phyloP scores from a whole-genome alignment of 164 flowering plant species.

The Warburgia ugandensis region DNA sequence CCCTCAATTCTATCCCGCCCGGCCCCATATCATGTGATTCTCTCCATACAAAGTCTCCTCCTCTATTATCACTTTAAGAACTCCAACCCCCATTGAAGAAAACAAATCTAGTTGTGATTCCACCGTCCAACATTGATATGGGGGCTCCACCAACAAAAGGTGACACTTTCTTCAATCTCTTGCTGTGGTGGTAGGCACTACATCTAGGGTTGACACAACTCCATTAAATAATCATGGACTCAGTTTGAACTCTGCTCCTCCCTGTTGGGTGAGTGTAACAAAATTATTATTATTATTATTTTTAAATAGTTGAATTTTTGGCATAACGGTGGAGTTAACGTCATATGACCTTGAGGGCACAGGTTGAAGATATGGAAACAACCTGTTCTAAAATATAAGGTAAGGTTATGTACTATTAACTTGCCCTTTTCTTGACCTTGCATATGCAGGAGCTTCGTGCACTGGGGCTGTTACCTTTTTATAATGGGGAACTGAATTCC shows the following conservation, averaged over 20 bases:
- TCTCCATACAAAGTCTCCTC: not conserved
- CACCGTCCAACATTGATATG: constrained; percentile 6
- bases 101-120: constrained; percentile 3
- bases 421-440: too few relatives aligned
- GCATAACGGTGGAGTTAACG: too few relatives aligned
- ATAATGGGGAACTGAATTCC: too few relatives aligned
- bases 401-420: too few relatives aligned
- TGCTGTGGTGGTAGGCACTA: not conserved
- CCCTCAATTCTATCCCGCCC: not conserved
- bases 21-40: not conserved
- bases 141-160: not conserved
- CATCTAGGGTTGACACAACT: too few relatives aligned
- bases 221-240: too few relatives aligned
- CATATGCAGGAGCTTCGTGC: too few relatives aligned
- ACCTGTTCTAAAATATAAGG: too few relatives aligned
- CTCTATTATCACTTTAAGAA: not conserved
- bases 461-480: too few relatives aligned
- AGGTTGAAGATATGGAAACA: too few relatives aligned
- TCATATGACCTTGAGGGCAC: too few relatives aligned
- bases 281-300: not conserved
- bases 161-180: not conserved
- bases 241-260: not conserved
- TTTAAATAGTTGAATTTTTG: too few relatives aligned
- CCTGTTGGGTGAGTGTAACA: not conserved
- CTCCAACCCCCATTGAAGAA: not conserved